phyloP scores from a whole-genome alignment of 2,329 filamentous ascomycete species.

The Fusarium liriodendri region DNA sequence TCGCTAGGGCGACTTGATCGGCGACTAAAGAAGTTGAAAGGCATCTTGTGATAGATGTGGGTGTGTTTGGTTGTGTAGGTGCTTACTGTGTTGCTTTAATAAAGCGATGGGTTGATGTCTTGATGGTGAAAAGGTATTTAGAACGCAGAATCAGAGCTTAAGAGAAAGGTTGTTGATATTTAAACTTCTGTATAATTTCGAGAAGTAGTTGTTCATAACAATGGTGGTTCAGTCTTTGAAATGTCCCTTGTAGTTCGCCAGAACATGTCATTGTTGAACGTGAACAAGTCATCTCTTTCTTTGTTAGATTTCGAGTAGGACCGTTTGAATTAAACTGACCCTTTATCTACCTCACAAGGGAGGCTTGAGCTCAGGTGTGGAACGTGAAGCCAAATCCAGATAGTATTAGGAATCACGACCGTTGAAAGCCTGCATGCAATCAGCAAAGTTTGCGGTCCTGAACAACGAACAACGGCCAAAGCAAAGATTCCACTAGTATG shows the following conservation, averaged over 20 bases:
- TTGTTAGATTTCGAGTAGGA: neutral
- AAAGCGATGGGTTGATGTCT: neutral
- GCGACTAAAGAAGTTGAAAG: neutral
- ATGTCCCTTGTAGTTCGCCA: neutral
- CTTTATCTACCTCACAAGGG: neutral
- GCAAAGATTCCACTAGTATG: neutral
- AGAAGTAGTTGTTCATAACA: neutral
- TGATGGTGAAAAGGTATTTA: neutral
- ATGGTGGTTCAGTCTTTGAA: neutral
- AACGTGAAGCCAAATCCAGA: neutral
- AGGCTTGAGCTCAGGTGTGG: neutral
- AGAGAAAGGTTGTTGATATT: neutral
- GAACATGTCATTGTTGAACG: neutral
- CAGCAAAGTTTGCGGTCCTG: neutral
- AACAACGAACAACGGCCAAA: neutral
- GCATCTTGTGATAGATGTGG: neutral
- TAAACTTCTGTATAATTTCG: neutral
- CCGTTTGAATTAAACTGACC: neutral
- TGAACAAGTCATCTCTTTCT: neutral
- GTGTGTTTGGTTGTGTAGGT: neutral
- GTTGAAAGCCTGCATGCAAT: neutral
- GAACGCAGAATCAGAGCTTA: neutral
- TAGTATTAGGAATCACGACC: neutral
- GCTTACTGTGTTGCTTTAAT: neutral
- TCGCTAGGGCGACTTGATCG: neutral